Evolutionary conservation across 1,284 basidiomycete genomes (phyloP).

Genomic region (Leccinum variabile): DNA sequence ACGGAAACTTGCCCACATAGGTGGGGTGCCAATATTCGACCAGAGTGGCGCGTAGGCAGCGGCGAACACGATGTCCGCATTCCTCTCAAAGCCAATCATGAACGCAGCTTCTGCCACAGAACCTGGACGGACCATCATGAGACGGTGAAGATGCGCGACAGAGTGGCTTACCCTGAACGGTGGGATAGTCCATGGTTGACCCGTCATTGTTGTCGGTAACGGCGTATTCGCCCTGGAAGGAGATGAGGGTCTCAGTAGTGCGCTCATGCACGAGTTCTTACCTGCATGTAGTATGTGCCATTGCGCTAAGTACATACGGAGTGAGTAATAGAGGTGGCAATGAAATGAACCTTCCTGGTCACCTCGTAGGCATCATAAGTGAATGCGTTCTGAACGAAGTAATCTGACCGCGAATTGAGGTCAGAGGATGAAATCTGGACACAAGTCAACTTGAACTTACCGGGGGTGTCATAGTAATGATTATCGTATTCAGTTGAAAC

Average conservation of each 20-base stretch:
- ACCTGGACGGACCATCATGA: constrained; percentile 26
- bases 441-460: background rate
- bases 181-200: constrained; percentile 60
- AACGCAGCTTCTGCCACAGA: constrained; percentile 62
- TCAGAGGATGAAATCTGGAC: background rate
- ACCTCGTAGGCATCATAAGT: constrained; percentile 58
- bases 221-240: constrained; percentile 61
- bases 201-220: constrained; percentile 47
- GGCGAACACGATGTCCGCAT: constrained; percentile 58
- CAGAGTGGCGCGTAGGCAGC: constrained; percentile 68
- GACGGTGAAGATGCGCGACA: background rate
- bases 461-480: constrained; percentile 65
- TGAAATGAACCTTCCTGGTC: constrained; percentile 6
- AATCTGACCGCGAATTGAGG: constrained; percentile 35
- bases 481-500: constrained; percentile 59
- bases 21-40: constrained; percentile 49
- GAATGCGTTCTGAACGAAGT: constrained; percentile 64
- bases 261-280: background rate
- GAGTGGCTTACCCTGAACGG: constrained; percentile 42
- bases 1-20: constrained; percentile 51
- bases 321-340: background rate
- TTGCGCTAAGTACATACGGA: constrained; percentile 39
- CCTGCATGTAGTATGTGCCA: constrained; percentile 52
- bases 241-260: background rate
- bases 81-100: constrained; percentile 70